These are phyloP conservation scores for Boletus semigastroideus DNA, from an alignment of 1,284 basidiomycete species.

Conservation along the genomic window DNA sequence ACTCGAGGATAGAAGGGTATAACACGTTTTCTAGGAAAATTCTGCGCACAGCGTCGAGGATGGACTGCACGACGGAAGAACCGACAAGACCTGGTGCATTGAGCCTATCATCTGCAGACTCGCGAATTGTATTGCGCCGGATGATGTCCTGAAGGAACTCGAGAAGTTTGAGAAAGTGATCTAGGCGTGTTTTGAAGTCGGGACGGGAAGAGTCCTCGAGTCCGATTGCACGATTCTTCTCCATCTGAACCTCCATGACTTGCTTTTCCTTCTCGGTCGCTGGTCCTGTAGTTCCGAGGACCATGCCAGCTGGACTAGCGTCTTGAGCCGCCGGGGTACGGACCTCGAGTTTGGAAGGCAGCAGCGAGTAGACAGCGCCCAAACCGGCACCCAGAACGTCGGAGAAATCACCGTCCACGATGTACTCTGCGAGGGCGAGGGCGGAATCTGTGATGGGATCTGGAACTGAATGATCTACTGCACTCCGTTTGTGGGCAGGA, in stretches of 20 bases:
- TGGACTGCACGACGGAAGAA: conserved; percentile 75
- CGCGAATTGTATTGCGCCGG: conserved; percentile 55
- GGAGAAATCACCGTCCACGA: conserved; percentile 94
- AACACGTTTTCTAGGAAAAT: conserved; percentile 92
- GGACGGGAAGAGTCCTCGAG: conserved; percentile 72
- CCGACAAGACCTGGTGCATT: conserved; percentile 67
- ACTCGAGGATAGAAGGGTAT: conserved; percentile 92
- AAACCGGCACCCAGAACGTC: conserved; percentile 94
- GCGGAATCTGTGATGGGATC: conserved; percentile 83
- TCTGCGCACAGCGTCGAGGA: conserved; percentile 79
- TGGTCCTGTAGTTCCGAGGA: conserved; percentile 57
- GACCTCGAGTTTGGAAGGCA: conserved; percentile 85
- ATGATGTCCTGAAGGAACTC: conserved; percentile 93
- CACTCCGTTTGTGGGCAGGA: conserved; percentile 40
- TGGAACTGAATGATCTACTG: conserved; percentile 24
- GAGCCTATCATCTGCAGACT: conserved; percentile 37
- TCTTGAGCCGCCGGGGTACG: conserved; percentile 46
- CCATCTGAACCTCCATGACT: conserved; percentile 52
- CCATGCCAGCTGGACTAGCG: conserved; percentile 50
- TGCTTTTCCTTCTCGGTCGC: conserved; percentile 57
- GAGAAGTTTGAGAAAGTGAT: conserved; percentile 86
- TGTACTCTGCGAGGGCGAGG: conserved; percentile 87
- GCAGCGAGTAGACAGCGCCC: conserved; percentile 88
- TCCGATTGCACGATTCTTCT: conserved; percentile 59
- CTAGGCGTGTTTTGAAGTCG: conserved; percentile 80